These are phyloP conservation scores for Candida khao-thaluensis DNA, from an alignment of 805 yeast genomes.

Conservation along the genomic window DNA sequence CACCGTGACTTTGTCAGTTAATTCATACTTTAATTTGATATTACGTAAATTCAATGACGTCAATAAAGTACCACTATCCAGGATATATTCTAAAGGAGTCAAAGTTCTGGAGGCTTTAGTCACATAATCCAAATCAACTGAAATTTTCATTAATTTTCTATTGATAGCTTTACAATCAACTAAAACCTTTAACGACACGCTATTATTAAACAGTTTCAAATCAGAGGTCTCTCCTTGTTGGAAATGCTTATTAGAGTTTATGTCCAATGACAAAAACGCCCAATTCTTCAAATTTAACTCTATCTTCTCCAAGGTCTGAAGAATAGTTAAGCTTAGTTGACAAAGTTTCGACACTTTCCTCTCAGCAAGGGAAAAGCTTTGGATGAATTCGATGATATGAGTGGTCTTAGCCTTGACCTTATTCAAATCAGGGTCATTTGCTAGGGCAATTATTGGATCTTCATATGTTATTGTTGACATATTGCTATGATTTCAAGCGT, in stretches of 20 bases:
- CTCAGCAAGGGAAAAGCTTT: conserved; percentile 43
- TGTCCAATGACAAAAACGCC: conserved; percentile 55
- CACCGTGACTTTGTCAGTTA: conserved; percentile 53
- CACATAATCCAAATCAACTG: conserved; percentile 46
- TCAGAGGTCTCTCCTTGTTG: conserved; percentile 17
- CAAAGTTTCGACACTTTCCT: conserved; percentile 48
- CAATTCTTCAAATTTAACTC: conserved; percentile 49
- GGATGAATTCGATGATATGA: conserved; percentile 41
- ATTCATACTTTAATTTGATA: conserved; percentile 49
- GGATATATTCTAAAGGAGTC: conserved; percentile 47
- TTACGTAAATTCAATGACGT: conserved; percentile 45
- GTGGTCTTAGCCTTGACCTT: conserved; percentile 40
- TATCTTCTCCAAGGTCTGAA: conserved; percentile 50
- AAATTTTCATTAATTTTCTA: conserved; percentile 38
- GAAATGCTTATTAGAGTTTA: conserved; percentile 43
- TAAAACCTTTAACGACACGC: conserved; percentile 54
- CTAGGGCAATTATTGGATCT: conserved; percentile 48
- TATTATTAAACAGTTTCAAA: conserved; percentile 45
- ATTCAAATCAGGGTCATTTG: conserved; percentile 50
- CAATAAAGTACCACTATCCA: conserved; percentile 52
- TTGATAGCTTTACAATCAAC: conserved; percentile 49
- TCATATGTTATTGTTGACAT: conserved; percentile 23
- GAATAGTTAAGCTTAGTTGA: conserved; percentile 44
- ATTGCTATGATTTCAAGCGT: no score
- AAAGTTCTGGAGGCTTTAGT: conserved; percentile 42